phyloP scores from a whole-genome alignment of 352 stramenopile genomes.

The Phytophthora rubi region DNA sequence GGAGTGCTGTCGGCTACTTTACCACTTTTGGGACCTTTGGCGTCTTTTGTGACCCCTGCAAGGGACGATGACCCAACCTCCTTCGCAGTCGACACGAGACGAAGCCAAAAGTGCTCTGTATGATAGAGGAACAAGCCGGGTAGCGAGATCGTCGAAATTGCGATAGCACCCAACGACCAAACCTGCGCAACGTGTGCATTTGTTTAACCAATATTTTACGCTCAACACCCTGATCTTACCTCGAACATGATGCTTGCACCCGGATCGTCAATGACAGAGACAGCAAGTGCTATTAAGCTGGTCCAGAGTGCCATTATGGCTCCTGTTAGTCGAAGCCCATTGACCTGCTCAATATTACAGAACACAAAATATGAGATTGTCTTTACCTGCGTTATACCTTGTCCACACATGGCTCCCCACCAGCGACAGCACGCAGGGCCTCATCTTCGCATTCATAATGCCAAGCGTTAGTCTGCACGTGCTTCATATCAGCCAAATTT shows the following conservation, averaged over 20 bases:
- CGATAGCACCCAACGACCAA: conserved; percentile 67
- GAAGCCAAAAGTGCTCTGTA: conserved; percentile 62
- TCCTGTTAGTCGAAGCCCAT: conserved; percentile 54
- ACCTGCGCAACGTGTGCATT: conserved; percentile 30
- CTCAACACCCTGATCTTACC: conserved; percentile 25
- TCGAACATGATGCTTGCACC: conserved; percentile 47
- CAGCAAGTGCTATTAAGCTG: conserved; percentile 42
- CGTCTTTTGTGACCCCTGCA: background rate
- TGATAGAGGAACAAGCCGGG: conserved; percentile 54
- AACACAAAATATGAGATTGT: background rate
- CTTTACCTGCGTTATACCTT: background rate
- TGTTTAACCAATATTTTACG: background rate
- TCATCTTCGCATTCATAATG: conserved; percentile 51
- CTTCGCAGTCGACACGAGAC: conserved; percentile 20
- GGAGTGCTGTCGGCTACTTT: conserved; percentile 1
- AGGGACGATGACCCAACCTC: background rate
- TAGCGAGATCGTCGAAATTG: conserved; percentile 44
- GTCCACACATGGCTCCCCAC: conserved; percentile 25
- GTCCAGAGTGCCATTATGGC: conserved; percentile 52
- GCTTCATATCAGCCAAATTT: background rate
- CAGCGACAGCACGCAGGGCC: conserved; percentile 52
- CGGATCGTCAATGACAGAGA: conserved; percentile 52
- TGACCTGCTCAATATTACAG: conserved; percentile 40
- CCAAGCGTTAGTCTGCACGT: conserved; percentile 32
- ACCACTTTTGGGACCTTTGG: conserved; percentile 1